These are phyloP conservation scores for Alternaria sp. DNA, from an alignment of 2,329 filamentous ascomycete genomes.

Conservation along the genomic window DNA sequence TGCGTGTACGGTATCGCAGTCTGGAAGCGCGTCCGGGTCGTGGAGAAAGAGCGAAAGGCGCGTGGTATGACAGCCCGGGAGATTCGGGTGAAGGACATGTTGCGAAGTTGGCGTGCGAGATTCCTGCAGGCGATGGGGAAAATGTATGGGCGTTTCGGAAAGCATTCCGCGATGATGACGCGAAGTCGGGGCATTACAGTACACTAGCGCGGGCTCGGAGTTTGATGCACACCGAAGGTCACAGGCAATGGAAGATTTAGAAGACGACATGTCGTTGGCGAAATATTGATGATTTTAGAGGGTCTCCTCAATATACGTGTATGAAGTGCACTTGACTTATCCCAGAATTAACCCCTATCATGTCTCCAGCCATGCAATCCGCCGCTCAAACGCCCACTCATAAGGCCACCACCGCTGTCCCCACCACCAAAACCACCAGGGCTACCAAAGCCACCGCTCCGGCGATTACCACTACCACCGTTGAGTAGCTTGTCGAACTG, in stretches of 20 bases:
- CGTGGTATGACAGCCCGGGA: neutral
- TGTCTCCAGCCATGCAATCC: conserved; percentile 26
- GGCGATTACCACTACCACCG: neutral
- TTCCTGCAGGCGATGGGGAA: neutral
- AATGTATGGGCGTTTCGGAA: conserved; percentile 6
- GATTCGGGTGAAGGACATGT: conserved; percentile 6
- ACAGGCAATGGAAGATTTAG: neutral
- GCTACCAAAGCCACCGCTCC: conserved; percentile 14
- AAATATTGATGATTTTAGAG: neutral
- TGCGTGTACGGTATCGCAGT: conserved; percentile 30
- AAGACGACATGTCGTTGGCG: neutral
- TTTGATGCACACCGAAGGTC: neutral
- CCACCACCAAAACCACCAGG: conserved; percentile 16
- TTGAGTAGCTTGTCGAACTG: conserved; percentile 53
- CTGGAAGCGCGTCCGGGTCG: conserved; percentile 9
- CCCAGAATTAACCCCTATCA: conserved; percentile 18
- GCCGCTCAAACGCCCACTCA: conserved; percentile 14
- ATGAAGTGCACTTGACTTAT: neutral
- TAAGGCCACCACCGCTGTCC: conserved; percentile 8
- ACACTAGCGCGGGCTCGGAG: neutral
- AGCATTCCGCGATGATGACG: conserved; percentile 9
- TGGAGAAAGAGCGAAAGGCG: conserved; percentile 10
- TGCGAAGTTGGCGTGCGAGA: neutral
- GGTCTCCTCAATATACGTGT: neutral
- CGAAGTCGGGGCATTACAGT: neutral